phyloP scores from a whole-genome alignment of 129 eudicot species.

The Glebionis coronaria region DNA sequence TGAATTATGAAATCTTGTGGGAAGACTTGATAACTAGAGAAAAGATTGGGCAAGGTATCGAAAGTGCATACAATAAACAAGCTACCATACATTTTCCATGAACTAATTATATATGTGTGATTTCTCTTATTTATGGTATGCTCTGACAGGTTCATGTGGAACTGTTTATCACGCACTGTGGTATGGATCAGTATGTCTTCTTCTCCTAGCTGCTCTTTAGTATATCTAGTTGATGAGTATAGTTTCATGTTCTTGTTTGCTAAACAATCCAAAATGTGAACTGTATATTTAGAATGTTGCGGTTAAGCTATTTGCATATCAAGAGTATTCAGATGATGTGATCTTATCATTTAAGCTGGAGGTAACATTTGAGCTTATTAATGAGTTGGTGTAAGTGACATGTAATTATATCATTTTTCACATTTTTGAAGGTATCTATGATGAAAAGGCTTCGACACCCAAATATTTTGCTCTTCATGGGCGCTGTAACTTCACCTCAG shows the following conservation, averaged over 20 bases:
- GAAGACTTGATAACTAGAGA: conserved; percentile 71
- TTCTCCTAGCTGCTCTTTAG: background rate
- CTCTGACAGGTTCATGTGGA: conserved; percentile 3
- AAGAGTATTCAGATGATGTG: conserved; percentile 68
- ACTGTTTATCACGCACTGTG: conserved; percentile 11
- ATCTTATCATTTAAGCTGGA: conserved; percentile 61
- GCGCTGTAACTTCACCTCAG: conserved; percentile 63
- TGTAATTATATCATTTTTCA: conserved; percentile 3
- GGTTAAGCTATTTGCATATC: conserved; percentile 67
- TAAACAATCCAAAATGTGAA: background rate
- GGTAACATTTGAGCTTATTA: conserved; percentile 31
- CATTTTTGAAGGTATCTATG: conserved; percentile 49
- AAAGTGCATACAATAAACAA: background rate
- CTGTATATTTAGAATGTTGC: conserved; percentile 74
- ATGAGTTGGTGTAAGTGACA: background rate
- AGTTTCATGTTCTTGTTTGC: background rate
- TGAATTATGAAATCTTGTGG: conserved; percentile 79
- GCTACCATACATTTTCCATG: too few relatives aligned
- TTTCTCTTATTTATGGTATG: background rate
- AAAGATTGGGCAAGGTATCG: conserved; percentile 89
- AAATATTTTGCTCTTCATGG: conserved; percentile 67
- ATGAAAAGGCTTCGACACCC: conserved; percentile 78
- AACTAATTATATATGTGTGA: background rate
- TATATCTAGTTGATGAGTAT: too few relatives aligned
- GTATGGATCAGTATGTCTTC: conserved; percentile 15